Conservation (phyloP, 805 yeast species). For the Lachancea sp. region DNA sequence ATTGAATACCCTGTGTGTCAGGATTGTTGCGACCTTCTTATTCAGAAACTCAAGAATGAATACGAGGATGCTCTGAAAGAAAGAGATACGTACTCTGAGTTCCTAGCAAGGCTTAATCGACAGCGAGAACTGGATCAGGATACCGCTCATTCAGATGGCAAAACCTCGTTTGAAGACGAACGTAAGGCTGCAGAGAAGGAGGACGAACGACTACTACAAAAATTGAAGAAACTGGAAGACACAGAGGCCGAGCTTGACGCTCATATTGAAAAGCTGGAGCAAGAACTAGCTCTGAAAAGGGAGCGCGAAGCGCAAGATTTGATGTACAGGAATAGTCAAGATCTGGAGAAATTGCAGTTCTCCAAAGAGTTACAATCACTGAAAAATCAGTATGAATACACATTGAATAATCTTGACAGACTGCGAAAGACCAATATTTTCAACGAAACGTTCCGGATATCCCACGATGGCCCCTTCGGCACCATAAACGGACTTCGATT, state of each 20-base stretch:
- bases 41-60: constrained; percentile 57
- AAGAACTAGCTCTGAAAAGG: constrained; percentile 42
- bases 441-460: constrained; percentile 74
- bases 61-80: constrained; percentile 71
- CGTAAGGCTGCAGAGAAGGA: constrained; percentile 27
- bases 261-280: constrained; percentile 40
- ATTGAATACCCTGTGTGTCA: constrained; percentile 82
- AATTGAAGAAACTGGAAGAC: constrained; percentile 28
- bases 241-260: constrained; percentile 40
- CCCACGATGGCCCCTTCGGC: constrained; percentile 79
- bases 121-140: constrained; percentile 40
- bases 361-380: constrained; percentile 54
- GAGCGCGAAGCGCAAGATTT: constrained; percentile 43
- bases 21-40: constrained; percentile 69
- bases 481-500: constrained; percentile 79
- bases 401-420: constrained; percentile 59
- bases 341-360: constrained; percentile 46
- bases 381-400: constrained; percentile 54
- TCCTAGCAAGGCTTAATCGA: constrained; percentile 60
- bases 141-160: constrained; percentile 36
- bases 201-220: constrained; percentile 16
- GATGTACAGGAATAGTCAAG: constrained; percentile 46
- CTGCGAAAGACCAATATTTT: constrained; percentile 75
- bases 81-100: constrained; percentile 68
- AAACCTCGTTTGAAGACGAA: constrained; percentile 35